These are phyloP conservation scores for Lachancea kluyveri DNA, from an alignment of 805 yeast genomes.

Conservation along the genomic window DNA sequence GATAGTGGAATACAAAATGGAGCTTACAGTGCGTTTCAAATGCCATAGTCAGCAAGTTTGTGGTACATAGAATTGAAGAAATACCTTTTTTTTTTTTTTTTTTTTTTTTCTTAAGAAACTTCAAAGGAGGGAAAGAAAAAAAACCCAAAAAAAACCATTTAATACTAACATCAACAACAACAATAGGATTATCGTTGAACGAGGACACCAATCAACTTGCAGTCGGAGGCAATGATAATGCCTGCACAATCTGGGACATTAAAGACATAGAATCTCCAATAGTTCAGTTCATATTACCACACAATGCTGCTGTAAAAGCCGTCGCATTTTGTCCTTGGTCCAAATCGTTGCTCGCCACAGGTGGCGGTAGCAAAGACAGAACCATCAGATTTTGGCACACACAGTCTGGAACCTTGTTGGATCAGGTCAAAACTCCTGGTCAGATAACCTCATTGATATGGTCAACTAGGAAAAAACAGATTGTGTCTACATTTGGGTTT, in stretches of 20 bases:
- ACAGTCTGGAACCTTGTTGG: slow-evolving; percentile 62
- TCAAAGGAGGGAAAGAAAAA: no score
- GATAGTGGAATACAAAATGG: no score
- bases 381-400: slow-evolving; percentile 86
- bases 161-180: slow-evolving; percentile 7
- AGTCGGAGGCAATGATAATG: slow-evolving; percentile 80
- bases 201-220: slow-evolving; percentile 52
- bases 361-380: slow-evolving; percentile 83
- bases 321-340: slow-evolving; percentile 91
- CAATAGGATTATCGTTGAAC: slow-evolving; percentile 51
- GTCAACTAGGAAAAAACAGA: slow-evolving; percentile 58
- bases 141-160: background rate
- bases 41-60: slow-evolving; percentile 56
- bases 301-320: slow-evolving; percentile 85
- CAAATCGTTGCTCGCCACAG: slow-evolving; percentile 72
- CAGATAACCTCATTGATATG: slow-evolving; percentile 79
- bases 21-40: no score
- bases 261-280: slow-evolving; percentile 35
- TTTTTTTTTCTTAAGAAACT: no score
- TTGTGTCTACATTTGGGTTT: slow-evolving; percentile 80
- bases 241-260: slow-evolving; percentile 73
- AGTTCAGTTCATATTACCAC: slow-evolving; percentile 47
- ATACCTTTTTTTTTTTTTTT: no score
- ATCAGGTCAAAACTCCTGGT: slow-evolving; percentile 49
- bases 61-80: slow-evolving; percentile 35